Conservation (phyloP, 345 rosid genomes). For the Leavenworthia alabamica region DNA sequence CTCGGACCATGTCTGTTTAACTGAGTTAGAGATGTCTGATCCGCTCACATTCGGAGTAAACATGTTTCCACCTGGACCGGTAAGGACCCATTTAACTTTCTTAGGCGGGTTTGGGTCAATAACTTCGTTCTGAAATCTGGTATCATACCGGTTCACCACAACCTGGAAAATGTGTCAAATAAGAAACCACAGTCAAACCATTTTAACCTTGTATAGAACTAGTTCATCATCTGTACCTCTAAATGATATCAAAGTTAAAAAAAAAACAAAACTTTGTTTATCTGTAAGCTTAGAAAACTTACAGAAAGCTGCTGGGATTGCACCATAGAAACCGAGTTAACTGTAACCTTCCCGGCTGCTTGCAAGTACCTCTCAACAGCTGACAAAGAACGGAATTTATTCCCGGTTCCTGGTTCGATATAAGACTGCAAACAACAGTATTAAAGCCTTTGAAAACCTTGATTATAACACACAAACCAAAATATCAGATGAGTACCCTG, state of each 20-base stretch:
- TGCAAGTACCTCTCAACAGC: constrained; percentile 41
- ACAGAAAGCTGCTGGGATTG: constrained; percentile 5
- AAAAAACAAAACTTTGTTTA: background rate
- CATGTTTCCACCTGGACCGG: constrained; percentile 33
- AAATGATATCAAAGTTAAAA: background rate
- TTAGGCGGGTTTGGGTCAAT: constrained; percentile 32
- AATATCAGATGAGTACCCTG: constrained; percentile 9
- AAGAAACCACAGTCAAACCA: background rate
- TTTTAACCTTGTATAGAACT: background rate
- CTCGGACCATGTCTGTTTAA: constrained; percentile 45
- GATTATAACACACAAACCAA: constrained; percentile 4
- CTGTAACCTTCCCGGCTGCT: background rate
- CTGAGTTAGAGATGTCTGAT: constrained; percentile 35
- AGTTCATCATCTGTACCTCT: background rate
- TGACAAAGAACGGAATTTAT: constrained; percentile 40
- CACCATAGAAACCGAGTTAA: constrained; percentile 6
- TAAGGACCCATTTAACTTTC: constrained; percentile 56
- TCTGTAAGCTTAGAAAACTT: constrained; percentile 1
- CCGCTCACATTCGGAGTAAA: constrained; percentile 41
- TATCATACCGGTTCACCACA: background rate
- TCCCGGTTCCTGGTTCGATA: constrained; percentile 43
- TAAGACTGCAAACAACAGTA: constrained; percentile 38
- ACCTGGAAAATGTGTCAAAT: constrained; percentile 13
- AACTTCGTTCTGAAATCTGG: background rate
- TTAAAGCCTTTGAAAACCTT: background rate